phyloP scores from a whole-genome alignment of 1,284 basidiomycete species.

The Takashimella koratensis region DNA sequence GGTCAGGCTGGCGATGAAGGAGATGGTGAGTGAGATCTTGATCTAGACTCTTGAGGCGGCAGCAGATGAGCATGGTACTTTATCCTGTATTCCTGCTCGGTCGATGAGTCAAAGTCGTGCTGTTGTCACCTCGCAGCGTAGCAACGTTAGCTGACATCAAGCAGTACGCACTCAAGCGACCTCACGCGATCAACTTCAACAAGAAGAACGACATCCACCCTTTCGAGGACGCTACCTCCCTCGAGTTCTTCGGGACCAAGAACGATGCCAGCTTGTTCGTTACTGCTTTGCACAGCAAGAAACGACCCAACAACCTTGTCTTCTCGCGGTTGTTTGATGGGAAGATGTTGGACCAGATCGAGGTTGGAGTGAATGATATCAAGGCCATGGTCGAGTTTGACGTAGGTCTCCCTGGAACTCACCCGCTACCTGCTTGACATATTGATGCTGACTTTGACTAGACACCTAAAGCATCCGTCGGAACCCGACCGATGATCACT shows the following conservation, averaged over 20 bases:
- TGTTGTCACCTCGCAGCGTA: too few relatives aligned
- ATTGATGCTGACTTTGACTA: constrained; percentile 41
- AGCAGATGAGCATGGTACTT: too few relatives aligned
- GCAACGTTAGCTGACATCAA: too few relatives aligned
- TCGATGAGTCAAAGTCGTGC: too few relatives aligned
- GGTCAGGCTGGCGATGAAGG: constrained; percentile 77
- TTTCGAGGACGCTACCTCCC: constrained; percentile 75
- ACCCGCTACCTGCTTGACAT: too few relatives aligned
- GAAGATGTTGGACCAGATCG: constrained; percentile 88
- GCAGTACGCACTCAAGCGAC: constrained; percentile 89
- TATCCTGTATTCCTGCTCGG: too few relatives aligned
- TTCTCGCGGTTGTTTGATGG: constrained; percentile 86
- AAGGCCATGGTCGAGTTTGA: constrained; percentile 78
- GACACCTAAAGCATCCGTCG: constrained; percentile 82
- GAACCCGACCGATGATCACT: constrained; percentile 90
- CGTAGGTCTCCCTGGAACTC: constrained; percentile 52
- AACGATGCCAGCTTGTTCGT: constrained; percentile 93
- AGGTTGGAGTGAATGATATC: constrained; percentile 80
- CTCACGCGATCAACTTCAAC: constrained; percentile 83
- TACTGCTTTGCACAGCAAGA: constrained; percentile 90
- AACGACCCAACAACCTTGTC: constrained; percentile 82
- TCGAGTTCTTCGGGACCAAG: constrained; percentile 91
- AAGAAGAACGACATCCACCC: constrained; percentile 92
- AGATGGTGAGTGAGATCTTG: constrained; percentile 63
- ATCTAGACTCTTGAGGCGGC: too few relatives aligned